Evolutionary conservation across 2,329 filamentous ascomycete species (phyloP), one percentile per base, ranked within the genome.

Genomic region (Epichloe brachyelytri): DNA sequence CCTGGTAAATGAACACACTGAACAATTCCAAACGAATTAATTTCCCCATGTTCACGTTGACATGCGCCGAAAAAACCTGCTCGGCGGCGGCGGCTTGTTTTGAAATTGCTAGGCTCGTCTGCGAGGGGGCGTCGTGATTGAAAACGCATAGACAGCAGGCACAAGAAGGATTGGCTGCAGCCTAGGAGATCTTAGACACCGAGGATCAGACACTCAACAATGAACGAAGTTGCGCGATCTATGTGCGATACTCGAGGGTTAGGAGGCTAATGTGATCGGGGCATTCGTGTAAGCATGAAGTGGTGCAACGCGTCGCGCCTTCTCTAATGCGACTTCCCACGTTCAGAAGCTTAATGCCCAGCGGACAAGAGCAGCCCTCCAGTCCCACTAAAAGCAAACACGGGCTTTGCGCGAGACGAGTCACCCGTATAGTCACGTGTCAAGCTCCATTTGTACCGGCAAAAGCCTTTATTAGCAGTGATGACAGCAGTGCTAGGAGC

Each of bases 11-110:
- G 15, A 51, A 73, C 83, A 58, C 75, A 93, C 88, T 96, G 73
- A 86, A 95, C 55, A 98, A 77, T 76, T 97, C 91, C 49, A 98
- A 82, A 55, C 89, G 85, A 63, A 95, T 87, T 63, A 98, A 84
- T 71, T 97, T 97, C 59, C 91, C 91, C 93, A 98, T 97, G 56
- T 67, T 83, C 72, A 67, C 58, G 54, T 22, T 15, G 14, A 26
- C 20, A 43, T 44, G 22, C 22, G 43, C 22, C 19, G 38, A 37
- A 14, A 19, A 26, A 12, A 26, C 22, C 19, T 43, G 40, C 19
- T 22, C 34, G 30, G 40, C 8, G 20, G 40, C 8, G 20, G 33
- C 40, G 39, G 40, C 40, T 19, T 43, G 15, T 15, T 36, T 38
- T 36, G 19, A 20, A 12, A 44, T 5, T 44, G 33, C 48, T 19